Percentiles rank a stretch among this genome's conserved stretches.
Conservation (phyloP, 768 basidiomycete species). For the Auricularia auricula-judae region DNA sequence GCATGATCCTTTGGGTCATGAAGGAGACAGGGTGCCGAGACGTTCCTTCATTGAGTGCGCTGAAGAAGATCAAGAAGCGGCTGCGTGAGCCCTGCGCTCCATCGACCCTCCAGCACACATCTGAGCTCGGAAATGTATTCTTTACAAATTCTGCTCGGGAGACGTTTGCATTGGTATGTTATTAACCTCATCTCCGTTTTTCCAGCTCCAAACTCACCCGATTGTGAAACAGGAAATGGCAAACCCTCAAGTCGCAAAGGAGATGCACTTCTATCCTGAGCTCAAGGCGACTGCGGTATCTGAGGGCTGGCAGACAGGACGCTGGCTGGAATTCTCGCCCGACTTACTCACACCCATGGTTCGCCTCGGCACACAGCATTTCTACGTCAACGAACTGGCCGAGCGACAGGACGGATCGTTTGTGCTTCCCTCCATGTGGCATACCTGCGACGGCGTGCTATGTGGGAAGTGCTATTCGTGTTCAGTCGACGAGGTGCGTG, state of each 20-base stretch:
- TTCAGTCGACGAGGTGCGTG: background rate
- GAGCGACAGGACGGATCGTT: background rate
- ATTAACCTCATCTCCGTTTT: too few species aligned
- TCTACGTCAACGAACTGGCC: conserved; percentile 12
- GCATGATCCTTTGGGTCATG: conserved; percentile 3
- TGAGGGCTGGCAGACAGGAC: too few species aligned
- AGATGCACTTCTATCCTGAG: too few species aligned
- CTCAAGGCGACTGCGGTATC: too few species aligned
- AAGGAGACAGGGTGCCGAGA: background rate
- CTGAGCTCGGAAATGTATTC: background rate
- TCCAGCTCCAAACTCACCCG: background rate
- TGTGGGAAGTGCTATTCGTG: background rate
- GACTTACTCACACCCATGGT: conserved; percentile 11
- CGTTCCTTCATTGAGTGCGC: conserved; percentile 3
- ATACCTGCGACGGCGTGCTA: background rate
- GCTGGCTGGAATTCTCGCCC: background rate
- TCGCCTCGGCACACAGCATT: conserved; percentile 5
- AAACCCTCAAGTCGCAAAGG: too few species aligned
- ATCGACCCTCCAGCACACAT: background rate
- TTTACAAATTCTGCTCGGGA: background rate
- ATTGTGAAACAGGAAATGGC: background rate
- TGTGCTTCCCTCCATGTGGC: conserved; percentile 3
- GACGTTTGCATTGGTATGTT: background rate
- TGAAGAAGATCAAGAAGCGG: background rate
- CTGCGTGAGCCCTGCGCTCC: background rate